A percentile compares a stretch with the other conserved stretches of the same genome.
Evolutionary conservation across 1,139 yeast genomes (phyloP).

Genomic region (Scheffersomyces titani): DNA sequence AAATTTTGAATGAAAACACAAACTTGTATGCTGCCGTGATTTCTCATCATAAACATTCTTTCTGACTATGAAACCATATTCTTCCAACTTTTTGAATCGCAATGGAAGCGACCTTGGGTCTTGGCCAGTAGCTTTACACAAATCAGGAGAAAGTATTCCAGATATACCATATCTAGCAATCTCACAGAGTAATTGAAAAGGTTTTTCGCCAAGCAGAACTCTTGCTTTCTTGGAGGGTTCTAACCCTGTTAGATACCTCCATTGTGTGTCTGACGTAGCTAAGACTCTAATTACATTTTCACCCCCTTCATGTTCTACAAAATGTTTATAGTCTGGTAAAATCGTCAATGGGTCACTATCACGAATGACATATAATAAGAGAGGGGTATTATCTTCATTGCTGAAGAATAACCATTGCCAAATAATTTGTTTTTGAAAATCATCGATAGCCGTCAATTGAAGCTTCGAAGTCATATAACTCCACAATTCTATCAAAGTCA

Average conservation of each 20-base stretch:
- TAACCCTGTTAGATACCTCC: slow-evolving; percentile 42
- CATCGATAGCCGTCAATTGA: slow-evolving; percentile 23
- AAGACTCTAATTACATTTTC: slow-evolving; percentile 22
- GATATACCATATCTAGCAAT: slow-evolving; percentile 54
- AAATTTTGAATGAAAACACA: slow-evolving; percentile 49
- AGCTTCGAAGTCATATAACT: slow-evolving; percentile 20
- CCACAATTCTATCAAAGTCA: slow-evolving; percentile 35
- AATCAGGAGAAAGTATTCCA: slow-evolving; percentile 61
- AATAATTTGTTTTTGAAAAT: slow-evolving; percentile 36
- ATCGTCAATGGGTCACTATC: slow-evolving; percentile 17
- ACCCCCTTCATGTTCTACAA: slow-evolving; percentile 17
- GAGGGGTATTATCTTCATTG: slow-evolving; percentile 14
- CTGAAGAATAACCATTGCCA: slow-evolving; percentile 44
- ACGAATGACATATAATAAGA: slow-evolving; percentile 20
- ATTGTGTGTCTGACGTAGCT: slow-evolving; percentile 43
- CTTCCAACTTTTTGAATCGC: slow-evolving; percentile 56
- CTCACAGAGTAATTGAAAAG: slow-evolving; percentile 43
- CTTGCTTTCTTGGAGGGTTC: slow-evolving; percentile 33
- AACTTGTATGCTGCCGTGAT: slow-evolving; percentile 48
- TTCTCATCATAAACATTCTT: slow-evolving; percentile 38
- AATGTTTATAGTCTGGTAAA: slow-evolving; percentile 21
- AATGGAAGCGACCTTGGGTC: slow-evolving; percentile 73
- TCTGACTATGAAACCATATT: slow-evolving; percentile 48
- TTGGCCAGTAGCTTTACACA: slow-evolving; percentile 59
- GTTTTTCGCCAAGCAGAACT: slow-evolving; percentile 40